Percentiles rank a stretch among this genome's conserved stretches.
Evolutionary conservation across 495 filamentous ascomycete species (phyloP).

Genomic region (Podospora anserina): DNA sequence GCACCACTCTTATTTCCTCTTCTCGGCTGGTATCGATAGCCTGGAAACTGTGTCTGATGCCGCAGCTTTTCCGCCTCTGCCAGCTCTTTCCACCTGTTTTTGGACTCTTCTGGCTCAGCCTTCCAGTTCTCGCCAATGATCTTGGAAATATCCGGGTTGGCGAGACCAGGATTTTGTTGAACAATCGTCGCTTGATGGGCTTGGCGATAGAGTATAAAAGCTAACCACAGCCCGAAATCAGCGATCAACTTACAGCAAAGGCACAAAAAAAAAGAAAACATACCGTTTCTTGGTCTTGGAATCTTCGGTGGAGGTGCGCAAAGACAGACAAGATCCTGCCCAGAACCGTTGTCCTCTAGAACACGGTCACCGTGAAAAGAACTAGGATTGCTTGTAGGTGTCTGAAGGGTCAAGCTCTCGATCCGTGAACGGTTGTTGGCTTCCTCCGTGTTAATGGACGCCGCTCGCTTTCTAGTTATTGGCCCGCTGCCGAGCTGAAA

Average conservation of each 20-base stretch:
- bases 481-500: not conserved
- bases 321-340: slow-evolving; percentile 66
- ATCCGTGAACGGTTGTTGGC: slow-evolving; percentile 42
- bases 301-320: slow-evolving; percentile 93
- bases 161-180: slow-evolving; percentile 76
- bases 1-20: slow-evolving; percentile 53
- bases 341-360: slow-evolving; percentile 7
- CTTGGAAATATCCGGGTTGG: slow-evolving; percentile 97
- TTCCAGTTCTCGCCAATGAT: slow-evolving; percentile 95
- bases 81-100: slow-evolving; percentile 82
- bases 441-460: slow-evolving; percentile 47
- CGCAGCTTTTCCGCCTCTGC: slow-evolving; percentile 94
- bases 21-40: slow-evolving; percentile 91
- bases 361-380: slow-evolving; percentile 21
- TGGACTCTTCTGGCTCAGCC: slow-evolving; percentile 66
- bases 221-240: slow-evolving; percentile 42
- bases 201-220: slow-evolving; percentile 96
- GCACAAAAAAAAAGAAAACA: slow-evolving; percentile 30
- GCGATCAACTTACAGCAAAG: not conserved
- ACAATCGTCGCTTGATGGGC: slow-evolving; percentile 83
- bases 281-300: slow-evolving; percentile 92
- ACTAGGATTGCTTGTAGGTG: slow-evolving; percentile 31
- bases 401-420: slow-evolving; percentile 39
- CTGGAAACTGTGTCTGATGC: slow-evolving; percentile 86
- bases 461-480: slow-evolving; percentile 43